phyloP scores from a whole-genome alignment of 2,329 filamentous ascomycete species.

The Aspergillus sp. region DNA sequence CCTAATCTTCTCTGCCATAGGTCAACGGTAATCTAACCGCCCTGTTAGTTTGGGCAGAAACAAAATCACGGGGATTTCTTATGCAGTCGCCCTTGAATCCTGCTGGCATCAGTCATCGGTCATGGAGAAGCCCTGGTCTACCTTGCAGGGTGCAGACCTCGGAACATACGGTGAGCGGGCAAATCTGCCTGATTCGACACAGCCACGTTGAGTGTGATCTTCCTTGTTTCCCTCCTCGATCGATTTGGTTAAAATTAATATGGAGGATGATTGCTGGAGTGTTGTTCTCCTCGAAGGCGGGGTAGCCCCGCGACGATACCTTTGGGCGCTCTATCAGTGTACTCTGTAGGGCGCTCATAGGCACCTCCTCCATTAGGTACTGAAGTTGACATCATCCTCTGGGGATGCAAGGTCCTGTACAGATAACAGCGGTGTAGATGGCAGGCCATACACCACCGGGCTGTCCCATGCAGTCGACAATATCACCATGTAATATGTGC shows the following conservation, averaged over 20 bases:
- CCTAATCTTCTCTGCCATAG: constrained; percentile 9
- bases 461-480: too few relatives aligned
- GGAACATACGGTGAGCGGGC: constrained; percentile 22
- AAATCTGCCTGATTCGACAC: constrained; percentile 13
- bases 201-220: constrained; percentile 4
- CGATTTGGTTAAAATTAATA: too few relatives aligned
- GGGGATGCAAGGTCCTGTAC: background rate
- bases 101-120: constrained; percentile 6
- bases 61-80: constrained; percentile 7
- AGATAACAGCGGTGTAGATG: background rate
- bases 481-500: too few relatives aligned
- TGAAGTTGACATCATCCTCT: background rate
- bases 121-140: constrained; percentile 15
- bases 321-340: background rate
- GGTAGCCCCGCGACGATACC: too few relatives aligned
- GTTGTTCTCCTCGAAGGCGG: too few relatives aligned
- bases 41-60: constrained; percentile 25
- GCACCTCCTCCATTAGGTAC: too few relatives aligned
- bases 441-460: background rate
- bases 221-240: background rate
- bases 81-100: constrained; percentile 14
- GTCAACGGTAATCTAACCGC: constrained; percentile 2
- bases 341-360: too few relatives aligned
- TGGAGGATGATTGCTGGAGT: too few relatives aligned
- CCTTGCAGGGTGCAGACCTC: constrained; percentile 16